Evolutionary conservation across 805 yeast genomes (phyloP), one percentile per base, ranked within the genome.

Genomic region (Ogataea haglerorum): DNA sequence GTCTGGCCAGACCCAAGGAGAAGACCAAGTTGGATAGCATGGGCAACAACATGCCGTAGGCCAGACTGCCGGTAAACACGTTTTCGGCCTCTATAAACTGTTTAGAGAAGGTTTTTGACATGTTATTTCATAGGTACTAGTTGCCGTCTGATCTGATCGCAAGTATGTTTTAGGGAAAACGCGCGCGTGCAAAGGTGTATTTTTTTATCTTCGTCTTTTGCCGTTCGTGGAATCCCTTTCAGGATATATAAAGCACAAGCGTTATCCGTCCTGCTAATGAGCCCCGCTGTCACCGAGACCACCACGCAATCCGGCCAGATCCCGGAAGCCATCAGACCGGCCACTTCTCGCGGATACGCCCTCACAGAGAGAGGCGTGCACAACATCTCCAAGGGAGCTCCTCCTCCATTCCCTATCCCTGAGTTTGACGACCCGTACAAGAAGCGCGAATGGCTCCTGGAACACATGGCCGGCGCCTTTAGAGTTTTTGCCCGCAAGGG

Each of bases 381-480:
- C 49, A 80, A 80, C 57, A 65, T 81, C 34, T 67, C 84, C 29
- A 65, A 68, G 55, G 85, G 85, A 9, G 66, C 68, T 28, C 63
- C 62, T 7, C 74, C 67, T 33, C 80, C 81, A 9, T 67, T 68
- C 56, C 70, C 66, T n/a, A 54, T 71, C 9, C 85, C 85, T 7
- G 56, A 54, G 32, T 80, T 80, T 51, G 65, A 64, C 6, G 75
- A 75, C 51, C 69, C 71, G 32, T 52, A 60, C 24, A 68, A 65
- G 24, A 70, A 80, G 49, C 64, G 85, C 44, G 65, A 70, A 53
- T 77, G 78, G 76, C 61, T 76, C 41, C 57, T 72, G 35, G 76
- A 84, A 56, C 95, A 86, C 53, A 77, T 83, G 82, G 95, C 95
- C 2, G 93, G 82, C 24, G 90, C 91, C 1, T 86, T 86, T 68